Evolutionary conservation across 2,329 filamentous ascomycete species (phyloP).

Genomic region (Colletotrichum simmondsii): DNA sequence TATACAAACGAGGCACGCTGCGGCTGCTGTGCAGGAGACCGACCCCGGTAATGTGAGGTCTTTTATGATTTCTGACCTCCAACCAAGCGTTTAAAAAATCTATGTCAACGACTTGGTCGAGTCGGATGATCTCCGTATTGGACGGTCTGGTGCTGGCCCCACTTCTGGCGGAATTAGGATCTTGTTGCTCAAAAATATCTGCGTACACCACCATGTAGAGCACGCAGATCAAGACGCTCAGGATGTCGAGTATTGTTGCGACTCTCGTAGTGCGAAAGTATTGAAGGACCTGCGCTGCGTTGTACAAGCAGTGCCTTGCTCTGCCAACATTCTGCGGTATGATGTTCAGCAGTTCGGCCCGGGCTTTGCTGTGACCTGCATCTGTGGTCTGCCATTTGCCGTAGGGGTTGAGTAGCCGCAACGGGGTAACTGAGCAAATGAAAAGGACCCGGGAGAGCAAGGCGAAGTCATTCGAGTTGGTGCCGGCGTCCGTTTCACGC

Average conservation of each 20-base stretch:
- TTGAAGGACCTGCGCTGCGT: not conserved
- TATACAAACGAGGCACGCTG: constrained; percentile 1
- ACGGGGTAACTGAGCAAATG: not conserved
- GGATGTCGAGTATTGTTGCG: not conserved
- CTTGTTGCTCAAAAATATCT: not conserved
- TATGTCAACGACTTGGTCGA: not conserved
- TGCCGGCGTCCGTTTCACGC: not conserved
- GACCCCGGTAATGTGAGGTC: not conserved
- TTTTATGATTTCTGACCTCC: not conserved
- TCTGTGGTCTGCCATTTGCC: not conserved
- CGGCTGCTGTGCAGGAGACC: not conserved
- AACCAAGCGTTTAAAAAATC: not conserved
- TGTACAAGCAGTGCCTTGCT: not conserved
- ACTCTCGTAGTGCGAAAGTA: not conserved
- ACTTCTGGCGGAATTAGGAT: not conserved
- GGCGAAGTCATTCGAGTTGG: not conserved
- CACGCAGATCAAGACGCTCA: not conserved
- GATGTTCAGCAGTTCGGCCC: not conserved
- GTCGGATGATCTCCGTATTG: not conserved
- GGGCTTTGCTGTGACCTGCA: not conserved
- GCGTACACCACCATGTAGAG: not conserved
- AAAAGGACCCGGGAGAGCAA: not conserved
- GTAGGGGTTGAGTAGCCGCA: not conserved
- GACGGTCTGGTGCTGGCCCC: not conserved
- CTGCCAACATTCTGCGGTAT: not conserved